Evolutionary conservation across 139 green algal genomes (phyloP).

Genomic region (Dunaliella primolecta): DNA sequence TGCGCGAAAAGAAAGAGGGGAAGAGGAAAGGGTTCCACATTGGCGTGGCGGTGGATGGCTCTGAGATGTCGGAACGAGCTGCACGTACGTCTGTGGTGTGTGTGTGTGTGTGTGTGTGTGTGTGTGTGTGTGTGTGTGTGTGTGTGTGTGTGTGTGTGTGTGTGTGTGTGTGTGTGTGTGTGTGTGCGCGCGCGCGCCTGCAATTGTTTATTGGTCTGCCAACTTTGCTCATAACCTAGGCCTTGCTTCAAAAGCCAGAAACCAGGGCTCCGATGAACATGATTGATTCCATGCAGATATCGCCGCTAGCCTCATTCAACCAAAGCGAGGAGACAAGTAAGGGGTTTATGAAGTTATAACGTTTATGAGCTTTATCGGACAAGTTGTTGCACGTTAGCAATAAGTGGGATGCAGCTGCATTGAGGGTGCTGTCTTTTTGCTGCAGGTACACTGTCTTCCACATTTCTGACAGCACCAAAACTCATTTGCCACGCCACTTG

Average conservation of each 20-base stretch:
- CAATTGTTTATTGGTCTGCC: too few species aligned
- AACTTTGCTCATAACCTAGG: too few species aligned
- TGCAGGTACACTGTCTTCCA: conserved; percentile 13
- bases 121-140: neutral
- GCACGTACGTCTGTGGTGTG: neutral
- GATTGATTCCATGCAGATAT: neutral
- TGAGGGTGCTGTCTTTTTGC: neutral
- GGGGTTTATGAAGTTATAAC: neutral
- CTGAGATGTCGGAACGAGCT: conserved; percentile 21
- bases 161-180: neutral
- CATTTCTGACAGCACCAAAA: conserved; percentile 22
- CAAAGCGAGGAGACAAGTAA: neutral
- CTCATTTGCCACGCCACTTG: conserved; percentile 30
- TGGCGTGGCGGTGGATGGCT: conserved; percentile 34
- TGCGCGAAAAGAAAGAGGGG: conserved; percentile 10
- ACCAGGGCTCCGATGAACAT: neutral
- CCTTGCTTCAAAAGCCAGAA: too few species aligned
- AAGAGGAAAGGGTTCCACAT: conserved; percentile 12
- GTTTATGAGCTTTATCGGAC: neutral
- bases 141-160: neutral
- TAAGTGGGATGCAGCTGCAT: neutral
- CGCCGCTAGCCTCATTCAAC: neutral
- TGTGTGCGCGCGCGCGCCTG: too few species aligned
- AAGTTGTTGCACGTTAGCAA: neutral
- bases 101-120: neutral